A percentile compares a stretch with the other conserved stretches of the same genome.
Conservation (phyloP, 2,329 filamentous ascomycete genomes). For the Colletotrichum sp. region DNA sequence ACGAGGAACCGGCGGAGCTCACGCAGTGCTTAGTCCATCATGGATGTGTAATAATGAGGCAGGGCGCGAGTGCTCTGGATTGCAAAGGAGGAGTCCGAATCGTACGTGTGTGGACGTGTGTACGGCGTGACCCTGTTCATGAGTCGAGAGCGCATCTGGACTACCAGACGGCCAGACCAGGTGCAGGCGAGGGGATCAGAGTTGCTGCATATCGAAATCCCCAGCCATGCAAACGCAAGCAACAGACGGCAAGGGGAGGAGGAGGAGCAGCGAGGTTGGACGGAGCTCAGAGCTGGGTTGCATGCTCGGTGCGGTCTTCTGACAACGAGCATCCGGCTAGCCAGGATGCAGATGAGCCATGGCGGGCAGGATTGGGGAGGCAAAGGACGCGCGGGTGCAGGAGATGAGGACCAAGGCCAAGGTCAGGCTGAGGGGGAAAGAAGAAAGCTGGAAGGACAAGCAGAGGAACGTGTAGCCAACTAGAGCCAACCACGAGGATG, state of each 20-base stretch:
- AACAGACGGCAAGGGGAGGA: background rate
- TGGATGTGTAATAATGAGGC: background rate
- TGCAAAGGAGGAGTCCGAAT: background rate
- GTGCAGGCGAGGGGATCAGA: background rate
- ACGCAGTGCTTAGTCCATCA: background rate
- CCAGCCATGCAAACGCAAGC: background rate
- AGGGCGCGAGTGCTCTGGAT: background rate
- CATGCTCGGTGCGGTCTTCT: background rate
- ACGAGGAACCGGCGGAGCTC: background rate
- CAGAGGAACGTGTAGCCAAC: background rate
- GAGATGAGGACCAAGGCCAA: conserved; percentile 3
- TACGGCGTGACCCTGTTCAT: background rate
- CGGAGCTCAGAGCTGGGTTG: background rate
- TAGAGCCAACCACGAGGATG: background rate
- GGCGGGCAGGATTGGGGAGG: background rate
- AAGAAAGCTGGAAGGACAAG: background rate
- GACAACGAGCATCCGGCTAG: background rate
- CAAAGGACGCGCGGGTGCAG: background rate
- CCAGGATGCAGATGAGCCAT: background rate
- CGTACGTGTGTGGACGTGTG: background rate
- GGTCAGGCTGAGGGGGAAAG: background rate
- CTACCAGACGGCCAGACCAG: background rate
- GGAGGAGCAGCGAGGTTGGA: background rate
- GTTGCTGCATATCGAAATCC: background rate
- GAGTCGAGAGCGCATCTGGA: background rate